Percentiles rank a stretch among this genome's conserved stretches.
Conservation (phyloP, 139 green algal species). For the Coelastrella sp. region DNA sequence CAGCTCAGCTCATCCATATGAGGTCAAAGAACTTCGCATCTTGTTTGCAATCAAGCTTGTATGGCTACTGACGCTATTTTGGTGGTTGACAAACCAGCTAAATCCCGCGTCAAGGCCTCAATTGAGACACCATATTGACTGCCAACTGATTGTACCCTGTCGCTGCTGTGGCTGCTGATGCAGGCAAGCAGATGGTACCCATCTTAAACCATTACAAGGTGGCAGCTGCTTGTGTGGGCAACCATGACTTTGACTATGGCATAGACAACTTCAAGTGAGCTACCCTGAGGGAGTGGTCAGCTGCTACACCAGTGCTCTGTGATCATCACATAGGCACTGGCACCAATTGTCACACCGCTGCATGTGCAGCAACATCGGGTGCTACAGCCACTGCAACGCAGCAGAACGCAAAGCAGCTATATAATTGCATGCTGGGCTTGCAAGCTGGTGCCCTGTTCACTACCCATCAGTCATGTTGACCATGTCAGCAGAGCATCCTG, state of each 20-base stretch:
- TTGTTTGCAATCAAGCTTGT: no score
- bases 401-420: constrained; percentile 22
- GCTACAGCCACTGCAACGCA: background rate
- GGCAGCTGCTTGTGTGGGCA: constrained; percentile 67
- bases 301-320: no score
- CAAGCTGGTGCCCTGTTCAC: no score
- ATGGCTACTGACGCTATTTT: no score
- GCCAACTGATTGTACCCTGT: background rate
- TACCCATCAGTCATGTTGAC: no score
- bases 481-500: no score
- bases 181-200: constrained; percentile 52
- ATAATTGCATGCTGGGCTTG: constrained; percentile 48
- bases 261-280: constrained; percentile 37
- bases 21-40: no score
- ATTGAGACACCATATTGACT: no score
- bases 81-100: no score
- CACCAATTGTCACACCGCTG: background rate
- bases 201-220: constrained; percentile 79
- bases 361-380: background rate
- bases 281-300: background rate
- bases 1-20: no score
- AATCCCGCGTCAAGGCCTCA: no score
- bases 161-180: background rate
- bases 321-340: no score
- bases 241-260: constrained; percentile 69